A percentile compares a stretch with the other conserved stretches of the same genome.
phyloP scores from a whole-genome alignment of 2,329 filamentous ascomycete genomes.

The Cytospora mali region DNA sequence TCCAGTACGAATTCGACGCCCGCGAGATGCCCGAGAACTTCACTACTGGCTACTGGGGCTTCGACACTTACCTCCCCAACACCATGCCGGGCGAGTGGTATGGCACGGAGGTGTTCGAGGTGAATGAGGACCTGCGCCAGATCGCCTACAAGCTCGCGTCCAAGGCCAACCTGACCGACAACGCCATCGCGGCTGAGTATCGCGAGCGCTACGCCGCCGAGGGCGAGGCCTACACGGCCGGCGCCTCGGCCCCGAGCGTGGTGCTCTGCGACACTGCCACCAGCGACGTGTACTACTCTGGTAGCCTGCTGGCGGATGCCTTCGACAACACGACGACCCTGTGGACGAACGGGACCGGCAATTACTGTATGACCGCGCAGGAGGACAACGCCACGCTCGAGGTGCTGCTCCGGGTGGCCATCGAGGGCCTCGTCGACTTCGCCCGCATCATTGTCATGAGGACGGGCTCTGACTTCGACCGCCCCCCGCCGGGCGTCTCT shows the following conservation, averaged over 20 bases:
- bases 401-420: constrained; percentile 62
- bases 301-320: constrained; percentile 59
- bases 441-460: constrained; percentile 68
- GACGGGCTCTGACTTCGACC: constrained; percentile 70
- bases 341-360: constrained; percentile 68
- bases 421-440: constrained; percentile 64
- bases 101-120: constrained; percentile 71
- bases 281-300: constrained; percentile 72
- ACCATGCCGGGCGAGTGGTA: constrained; percentile 63
- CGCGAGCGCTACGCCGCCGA: constrained; percentile 54
- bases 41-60: constrained; percentile 69
- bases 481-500: constrained; percentile 60
- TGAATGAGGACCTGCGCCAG: constrained; percentile 61
- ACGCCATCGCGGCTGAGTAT: constrained; percentile 51
- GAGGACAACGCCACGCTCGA: constrained; percentile 73
- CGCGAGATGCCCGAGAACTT: constrained; percentile 68
- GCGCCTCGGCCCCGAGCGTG: constrained; percentile 54
- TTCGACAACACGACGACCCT: constrained; percentile 67
- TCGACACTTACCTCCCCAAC: constrained; percentile 57
- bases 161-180: constrained; percentile 56
- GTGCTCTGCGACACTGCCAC: constrained; percentile 69
- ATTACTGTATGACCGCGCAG: constrained; percentile 72
- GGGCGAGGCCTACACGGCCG: constrained; percentile 45
- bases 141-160: constrained; percentile 54
- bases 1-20: constrained; percentile 75